These are phyloP conservation scores for Blastocystis sp. DNA, from an alignment of 352 stramenopile genomes.

Conservation along the genomic window DNA sequence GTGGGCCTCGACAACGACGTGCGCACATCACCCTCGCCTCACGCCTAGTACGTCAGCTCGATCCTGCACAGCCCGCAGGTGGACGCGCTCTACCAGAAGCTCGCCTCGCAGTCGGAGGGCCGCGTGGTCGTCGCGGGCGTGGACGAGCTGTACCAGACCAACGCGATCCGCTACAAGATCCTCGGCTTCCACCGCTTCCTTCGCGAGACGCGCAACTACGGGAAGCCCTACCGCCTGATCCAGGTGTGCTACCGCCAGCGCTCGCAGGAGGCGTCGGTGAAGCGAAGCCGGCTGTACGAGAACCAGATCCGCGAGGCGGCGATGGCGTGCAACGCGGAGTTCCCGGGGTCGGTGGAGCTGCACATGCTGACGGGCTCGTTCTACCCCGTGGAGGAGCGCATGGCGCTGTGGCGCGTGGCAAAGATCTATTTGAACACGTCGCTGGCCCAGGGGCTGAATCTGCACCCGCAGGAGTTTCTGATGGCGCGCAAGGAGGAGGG, in stretches of 20 bases:
- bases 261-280: neutral
- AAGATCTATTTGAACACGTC: constrained; percentile 61
- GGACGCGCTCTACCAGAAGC: neutral
- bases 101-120: neutral
- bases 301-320: neutral
- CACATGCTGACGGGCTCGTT: constrained; percentile 62
- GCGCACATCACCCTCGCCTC: neutral
- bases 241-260: constrained; percentile 62
- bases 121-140: constrained; percentile 37
- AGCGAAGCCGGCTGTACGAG: constrained; percentile 7
- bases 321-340: constrained; percentile 37
- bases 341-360: constrained; percentile 20
- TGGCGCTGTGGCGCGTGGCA: constrained; percentile 56
- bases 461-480: constrained; percentile 66
- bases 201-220: constrained; percentile 10
- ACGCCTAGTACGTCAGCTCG: constrained; percentile 17
- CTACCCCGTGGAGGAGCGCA: constrained; percentile 43
- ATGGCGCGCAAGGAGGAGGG: constrained; percentile 40
- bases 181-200: constrained; percentile 57
- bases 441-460: constrained; percentile 53
- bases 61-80: neutral
- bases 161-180: constrained; percentile 58
- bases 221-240: neutral
- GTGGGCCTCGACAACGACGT: constrained; percentile 31
- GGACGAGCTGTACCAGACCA: constrained; percentile 59